Conservation (phyloP, 306 rosid species). For the Sicyos edulis region DNA sequence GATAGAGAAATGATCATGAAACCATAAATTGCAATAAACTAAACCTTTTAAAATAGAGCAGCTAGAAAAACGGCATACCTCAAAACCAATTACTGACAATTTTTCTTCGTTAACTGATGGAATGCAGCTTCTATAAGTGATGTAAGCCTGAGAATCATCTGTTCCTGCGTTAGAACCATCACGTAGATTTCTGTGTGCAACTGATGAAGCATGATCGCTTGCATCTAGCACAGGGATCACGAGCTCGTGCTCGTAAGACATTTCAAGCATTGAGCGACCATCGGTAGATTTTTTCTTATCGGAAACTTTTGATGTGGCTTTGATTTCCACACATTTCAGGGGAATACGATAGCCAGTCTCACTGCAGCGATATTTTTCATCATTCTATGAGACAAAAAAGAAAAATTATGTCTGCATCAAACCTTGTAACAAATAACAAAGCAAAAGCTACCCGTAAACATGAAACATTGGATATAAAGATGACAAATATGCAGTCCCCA, state of each 20-base stretch:
- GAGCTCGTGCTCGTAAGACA: slow-evolving; percentile 25
- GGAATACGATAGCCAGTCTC: slow-evolving; percentile 95
- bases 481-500: not conserved
- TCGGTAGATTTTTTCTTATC: slow-evolving; percentile 28
- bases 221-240: slow-evolving; percentile 26
- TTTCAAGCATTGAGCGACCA: slow-evolving; percentile 43
- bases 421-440: not conserved
- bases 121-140: slow-evolving; percentile 80
- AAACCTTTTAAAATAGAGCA: not conserved
- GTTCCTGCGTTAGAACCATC: slow-evolving; percentile 38
- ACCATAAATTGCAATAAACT: not conserved
- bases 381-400: slow-evolving; percentile 37
- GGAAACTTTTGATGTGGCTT: slow-evolving; percentile 32
- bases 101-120: slow-evolving; percentile 65
- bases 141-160: slow-evolving; percentile 43
- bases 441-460: not conserved
- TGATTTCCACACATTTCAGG: slow-evolving; percentile 65
- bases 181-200: slow-evolving; percentile 40
- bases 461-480: not conserved
- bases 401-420: not conserved
- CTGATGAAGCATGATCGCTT: slow-evolving; percentile 25
- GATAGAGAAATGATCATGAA: not conserved
- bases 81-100: slow-evolving; percentile 66
- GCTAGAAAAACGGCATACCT: slow-evolving; percentile 39
- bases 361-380: slow-evolving; percentile 71